A percentile compares a stretch with the other conserved stretches of the same genome.
Conservation (phyloP, 139 green algal genomes). For the Tetraselmis chui region DNA sequence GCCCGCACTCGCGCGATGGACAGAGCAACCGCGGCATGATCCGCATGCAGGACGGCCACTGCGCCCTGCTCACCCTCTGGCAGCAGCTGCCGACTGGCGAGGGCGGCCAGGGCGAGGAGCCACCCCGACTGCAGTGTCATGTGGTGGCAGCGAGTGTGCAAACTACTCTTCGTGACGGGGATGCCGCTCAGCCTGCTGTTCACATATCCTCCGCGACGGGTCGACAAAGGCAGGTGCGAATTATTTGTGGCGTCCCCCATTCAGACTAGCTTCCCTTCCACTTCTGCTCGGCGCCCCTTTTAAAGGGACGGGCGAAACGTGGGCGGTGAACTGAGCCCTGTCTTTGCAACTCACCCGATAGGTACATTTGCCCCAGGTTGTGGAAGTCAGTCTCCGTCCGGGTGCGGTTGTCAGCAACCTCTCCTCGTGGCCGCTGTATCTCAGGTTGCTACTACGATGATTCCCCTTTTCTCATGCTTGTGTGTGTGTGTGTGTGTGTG, state of each 20-base stretch:
- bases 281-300: no score
- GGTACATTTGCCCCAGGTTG: background rate
- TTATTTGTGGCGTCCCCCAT: no score
- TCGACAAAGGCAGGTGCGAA: no score
- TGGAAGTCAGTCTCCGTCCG: background rate
- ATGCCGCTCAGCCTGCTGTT: background rate
- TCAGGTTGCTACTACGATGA: background rate
- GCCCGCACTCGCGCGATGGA: background rate
- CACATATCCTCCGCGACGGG: background rate
- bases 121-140: background rate
- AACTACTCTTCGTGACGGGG: background rate
- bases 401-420: background rate
- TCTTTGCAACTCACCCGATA: no score
- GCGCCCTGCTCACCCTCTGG: background rate
- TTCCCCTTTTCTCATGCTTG: no score
- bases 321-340: no score
- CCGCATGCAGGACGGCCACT: background rate
- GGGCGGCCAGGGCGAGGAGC: no score
- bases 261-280: no score
- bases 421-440: background rate
- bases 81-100: no score
- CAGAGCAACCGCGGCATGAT: background rate
- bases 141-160: background rate
- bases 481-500: no score
- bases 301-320: no score